Base-by-base conservation (phyloP, 176 grass and related monocot species). In the Secale cereale region DNA sequence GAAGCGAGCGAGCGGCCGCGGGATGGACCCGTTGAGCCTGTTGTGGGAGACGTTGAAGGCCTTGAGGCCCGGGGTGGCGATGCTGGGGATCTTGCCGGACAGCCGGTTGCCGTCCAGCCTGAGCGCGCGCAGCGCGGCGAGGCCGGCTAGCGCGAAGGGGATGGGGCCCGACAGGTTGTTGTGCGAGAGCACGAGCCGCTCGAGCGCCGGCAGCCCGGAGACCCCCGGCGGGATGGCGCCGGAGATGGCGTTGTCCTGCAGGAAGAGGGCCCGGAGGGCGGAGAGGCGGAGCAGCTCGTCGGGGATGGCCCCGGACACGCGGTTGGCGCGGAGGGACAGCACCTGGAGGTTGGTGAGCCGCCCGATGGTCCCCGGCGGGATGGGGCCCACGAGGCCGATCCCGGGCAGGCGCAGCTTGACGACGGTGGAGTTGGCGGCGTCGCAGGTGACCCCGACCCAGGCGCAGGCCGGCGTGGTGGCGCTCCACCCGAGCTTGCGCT, bases 241-340 rank as follows among this genome's bases (percentile, higher is more conserved):
- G 4, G 93, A 87, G 23, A 98, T 52, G 3, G 19, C 63, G 54
- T 95, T 98, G n/a, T 64, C 52, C 79, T 98, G 89, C 10, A 95
- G 87, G 76, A 72, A 98, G 52, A 95, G 36, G 13, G 81, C 20
- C 5, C 62, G 82, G 33, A 98, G 93, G 39, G 22, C 7, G 1
- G 91, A 29, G 5, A 98, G 86, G 1, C 19, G 25, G 37, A 87
- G 61, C 6, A 98, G 15, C 63, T 98, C 96, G 30, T 77, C 78
- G 15, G 96, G 96, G 73, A 98, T 80, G 48, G 67, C 0, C 0
- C 96, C 93, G 0, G 82, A 40, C 22, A 98, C 84, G 64, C 91
- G 87, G 83, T 98, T 98, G 83, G 93, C 89, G 39, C 91, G 93
- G 36, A 98, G 93, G 7, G 93, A 98, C 25, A 98, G 89, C 13